Conservation (phyloP, 805 yeast species). For the Yamadazyma nakazawae region DNA sequence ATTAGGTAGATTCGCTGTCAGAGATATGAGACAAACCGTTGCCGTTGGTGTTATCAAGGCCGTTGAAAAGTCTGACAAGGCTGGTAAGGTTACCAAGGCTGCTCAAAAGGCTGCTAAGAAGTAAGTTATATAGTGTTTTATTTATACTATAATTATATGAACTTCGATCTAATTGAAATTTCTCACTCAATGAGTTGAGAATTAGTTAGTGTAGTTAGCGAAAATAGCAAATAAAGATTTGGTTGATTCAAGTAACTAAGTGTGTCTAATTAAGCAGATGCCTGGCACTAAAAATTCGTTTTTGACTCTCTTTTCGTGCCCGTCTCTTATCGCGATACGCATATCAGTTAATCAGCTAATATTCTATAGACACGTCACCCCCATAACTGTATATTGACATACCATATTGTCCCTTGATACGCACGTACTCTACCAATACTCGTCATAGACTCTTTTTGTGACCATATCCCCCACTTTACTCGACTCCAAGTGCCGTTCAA, state of each 20-base stretch:
- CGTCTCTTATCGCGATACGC: not conserved
- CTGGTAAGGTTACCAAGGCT: constrained; percentile 49
- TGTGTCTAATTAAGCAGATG: no score
- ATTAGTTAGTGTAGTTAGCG: not conserved
- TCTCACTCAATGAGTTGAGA: not conserved
- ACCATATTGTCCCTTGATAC: no score
- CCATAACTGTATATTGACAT: no score
- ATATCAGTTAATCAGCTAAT: not conserved
- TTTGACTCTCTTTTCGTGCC: not conserved
- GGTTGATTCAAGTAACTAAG: not conserved
- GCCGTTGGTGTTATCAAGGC: constrained; percentile 98
- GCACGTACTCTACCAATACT: no score
- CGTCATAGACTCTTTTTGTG: not conserved
- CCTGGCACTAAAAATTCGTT: not conserved
- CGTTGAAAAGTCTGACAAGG: constrained; percentile 46
- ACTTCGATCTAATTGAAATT: not conserved
- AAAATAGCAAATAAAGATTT: not conserved
- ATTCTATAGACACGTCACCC: no score
- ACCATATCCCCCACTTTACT: not conserved
- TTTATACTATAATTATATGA: not conserved
- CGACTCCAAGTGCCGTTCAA: not conserved
- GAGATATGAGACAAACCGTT: constrained; percentile 99
- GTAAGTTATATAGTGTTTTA: constrained; percentile 24
- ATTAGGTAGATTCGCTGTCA: constrained; percentile 61
- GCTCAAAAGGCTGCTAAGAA: constrained; percentile 47